A percentile compares a stretch with the other conserved stretches of the same genome.
Conservation (phyloP, 352 stramenopile species). For the Globisporangium uncinulatum region DNA sequence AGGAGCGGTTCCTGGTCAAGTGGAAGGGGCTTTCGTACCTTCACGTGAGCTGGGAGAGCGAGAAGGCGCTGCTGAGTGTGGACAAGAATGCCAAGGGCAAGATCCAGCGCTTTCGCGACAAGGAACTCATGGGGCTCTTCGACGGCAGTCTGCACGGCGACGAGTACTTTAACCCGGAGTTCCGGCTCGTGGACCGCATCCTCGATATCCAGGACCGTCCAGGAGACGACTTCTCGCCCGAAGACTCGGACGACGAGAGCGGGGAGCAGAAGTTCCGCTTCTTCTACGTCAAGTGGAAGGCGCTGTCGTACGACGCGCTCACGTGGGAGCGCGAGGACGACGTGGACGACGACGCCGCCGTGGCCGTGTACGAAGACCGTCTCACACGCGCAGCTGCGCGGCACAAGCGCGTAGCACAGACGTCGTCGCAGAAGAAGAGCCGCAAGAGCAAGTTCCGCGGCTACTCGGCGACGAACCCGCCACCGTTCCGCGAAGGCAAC, state of each 20-base stretch:
- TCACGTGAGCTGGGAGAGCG: slow-evolving; percentile 88
- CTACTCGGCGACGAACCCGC: slow-evolving; percentile 55
- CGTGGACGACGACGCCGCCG: slow-evolving; percentile 83
- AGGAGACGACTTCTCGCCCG: slow-evolving; percentile 57
- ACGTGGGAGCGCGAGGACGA: slow-evolving; percentile 98
- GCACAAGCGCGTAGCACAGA: slow-evolving; percentile 38
- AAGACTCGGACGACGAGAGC: slow-evolving; percentile 35
- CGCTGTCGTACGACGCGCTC: slow-evolving; percentile 95
- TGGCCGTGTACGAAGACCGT: slow-evolving; percentile 76
- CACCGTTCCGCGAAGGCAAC: slow-evolving; percentile 53
- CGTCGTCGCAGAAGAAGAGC: slow-evolving; percentile 24
- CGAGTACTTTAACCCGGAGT: slow-evolving; percentile 91
- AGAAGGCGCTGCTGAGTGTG: slow-evolving; percentile 73
- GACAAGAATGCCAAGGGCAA: slow-evolving; percentile 85
- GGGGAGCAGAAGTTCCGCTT: slow-evolving; percentile 64
- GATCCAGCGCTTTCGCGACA: slow-evolving; percentile 83
- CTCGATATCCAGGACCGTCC: slow-evolving; percentile 79
- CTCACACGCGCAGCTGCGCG: slow-evolving; percentile 44
- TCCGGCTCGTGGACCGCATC: slow-evolving; percentile 85
- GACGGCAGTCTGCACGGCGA: slow-evolving; percentile 55
- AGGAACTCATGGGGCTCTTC: slow-evolving; percentile 47
- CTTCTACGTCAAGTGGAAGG: slow-evolving; percentile 99
- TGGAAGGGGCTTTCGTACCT: slow-evolving; percentile 89
- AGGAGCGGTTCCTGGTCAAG: slow-evolving; percentile 86
- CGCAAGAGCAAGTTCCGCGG: slow-evolving; percentile 69